Base-by-base conservation (phyloP, 2,329 filamentous ascomycete genomes). In the Graphilbum fragrans region DNA sequence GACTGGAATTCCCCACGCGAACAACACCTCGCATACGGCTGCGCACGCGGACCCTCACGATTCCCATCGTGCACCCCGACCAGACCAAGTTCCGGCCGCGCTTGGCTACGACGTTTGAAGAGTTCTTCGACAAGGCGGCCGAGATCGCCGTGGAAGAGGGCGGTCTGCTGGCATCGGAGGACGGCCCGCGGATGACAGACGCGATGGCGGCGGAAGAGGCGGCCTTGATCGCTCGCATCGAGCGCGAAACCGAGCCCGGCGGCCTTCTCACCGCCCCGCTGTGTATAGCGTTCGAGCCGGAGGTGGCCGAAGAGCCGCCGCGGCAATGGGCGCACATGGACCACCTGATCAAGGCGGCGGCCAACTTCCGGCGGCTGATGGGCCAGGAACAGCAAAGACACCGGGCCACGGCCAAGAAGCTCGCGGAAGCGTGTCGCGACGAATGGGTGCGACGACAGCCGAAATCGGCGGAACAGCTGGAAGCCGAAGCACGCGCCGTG, bases 321-420 rank as follows among this genome's bases (percentile, higher is more conserved):
- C 71, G 74, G 40, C 86, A 92, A 53, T 96, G 86, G 67, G 79
- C 82, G n/a, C 87, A 93, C 50, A 74, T 77, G 54, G 88, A 96
- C 54, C 85, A 96, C 55, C 70, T 96, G 41, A 69, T 83, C 36
- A 80, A 80, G 37, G 88, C 94, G 46, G 80, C 83, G 44, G 56
- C 81, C 12, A 82, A 88, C 51, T 90, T 96, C 51, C 78, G 85
- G 37, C 83, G 79, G 52, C 68, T 96, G 29, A 75, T 96, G 63
- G 62, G 80, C 3, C 74, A 77, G 43, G 92, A 98, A 58, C 83
- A 87, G 50, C 75, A 76, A 47, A 72, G 80, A 12, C 90, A 96
- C 59, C 77, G 77, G 29, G 68, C 74, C n/a, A 68, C 72, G 3
- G 90, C 90, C 2, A 94, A 87, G 58, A 76, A 77, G 41, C 60